These are phyloP conservation scores for Adansonia madagascariensis DNA, from an alignment of 441 rosid species.

Conservation along the genomic window DNA sequence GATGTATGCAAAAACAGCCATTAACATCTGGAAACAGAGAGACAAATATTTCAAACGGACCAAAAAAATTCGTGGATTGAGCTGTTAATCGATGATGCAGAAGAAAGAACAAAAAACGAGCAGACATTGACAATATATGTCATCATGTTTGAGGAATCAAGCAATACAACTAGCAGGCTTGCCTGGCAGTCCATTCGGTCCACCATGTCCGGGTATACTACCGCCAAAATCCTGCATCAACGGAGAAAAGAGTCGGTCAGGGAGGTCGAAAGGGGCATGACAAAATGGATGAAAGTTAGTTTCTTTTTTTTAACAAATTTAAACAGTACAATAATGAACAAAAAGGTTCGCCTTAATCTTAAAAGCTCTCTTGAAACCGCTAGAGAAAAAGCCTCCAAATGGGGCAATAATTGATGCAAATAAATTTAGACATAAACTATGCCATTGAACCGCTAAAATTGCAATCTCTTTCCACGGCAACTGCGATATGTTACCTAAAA, in stretches of 20 bases:
- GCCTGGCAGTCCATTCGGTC: slow-evolving; percentile 99
- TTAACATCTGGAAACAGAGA: slow-evolving; percentile 67
- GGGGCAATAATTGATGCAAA: slow-evolving; percentile 96
- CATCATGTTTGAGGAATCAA: not conserved
- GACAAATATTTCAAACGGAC: not conserved
- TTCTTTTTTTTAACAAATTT: not conserved
- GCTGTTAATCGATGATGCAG: not conserved
- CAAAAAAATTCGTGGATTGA: not conserved
- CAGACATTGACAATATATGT: not conserved
- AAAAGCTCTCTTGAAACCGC: slow-evolving; percentile 95
- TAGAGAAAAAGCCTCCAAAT: slow-evolving; percentile 95
- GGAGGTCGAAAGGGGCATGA: not conserved
- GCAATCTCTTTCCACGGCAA: slow-evolving; percentile 78
- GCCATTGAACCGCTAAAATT: slow-evolving; percentile 84
- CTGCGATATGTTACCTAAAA: slow-evolving; percentile 42
- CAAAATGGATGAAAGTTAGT: not conserved
- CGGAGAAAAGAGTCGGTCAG: not conserved
- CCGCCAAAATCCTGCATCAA: slow-evolving; percentile 82
- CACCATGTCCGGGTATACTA: slow-evolving; percentile 95
- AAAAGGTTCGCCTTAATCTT: slow-evolving; percentile 67
- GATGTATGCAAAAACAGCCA: slow-evolving; percentile 88
- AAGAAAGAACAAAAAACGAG: not conserved
- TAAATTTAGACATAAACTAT: slow-evolving; percentile 74
- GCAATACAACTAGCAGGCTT: slow-evolving; percentile 25
- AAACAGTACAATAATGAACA: not conserved